These are phyloP conservation scores for Phanerochaete sordida DNA, from an alignment of 768 basidiomycete species.

Conservation along the genomic window DNA sequence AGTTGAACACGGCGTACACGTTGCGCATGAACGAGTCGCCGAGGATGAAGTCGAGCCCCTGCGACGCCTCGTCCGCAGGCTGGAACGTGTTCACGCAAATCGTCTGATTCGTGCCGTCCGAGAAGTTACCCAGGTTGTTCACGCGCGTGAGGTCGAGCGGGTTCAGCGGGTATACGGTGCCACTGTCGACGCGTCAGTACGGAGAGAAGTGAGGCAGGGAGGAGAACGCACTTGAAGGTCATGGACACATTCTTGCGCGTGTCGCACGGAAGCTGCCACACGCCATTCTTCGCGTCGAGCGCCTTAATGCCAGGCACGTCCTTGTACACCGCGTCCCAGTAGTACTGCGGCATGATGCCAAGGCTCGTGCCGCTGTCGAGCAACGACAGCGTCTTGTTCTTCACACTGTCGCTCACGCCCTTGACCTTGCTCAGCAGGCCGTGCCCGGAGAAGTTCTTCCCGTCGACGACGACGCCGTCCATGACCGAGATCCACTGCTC, in stretches of 20 bases:
- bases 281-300: background rate
- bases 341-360: constrained; percentile 8
- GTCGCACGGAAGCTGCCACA: constrained; percentile 13
- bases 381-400: constrained; percentile 5
- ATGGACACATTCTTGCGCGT: constrained; percentile 13
- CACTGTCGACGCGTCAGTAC: background rate
- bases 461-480: constrained; percentile 16
- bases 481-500: constrained; percentile 11
- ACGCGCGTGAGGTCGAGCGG: constrained; percentile 10
- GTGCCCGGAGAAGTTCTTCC: constrained; percentile 4
- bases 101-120: constrained; percentile 3
- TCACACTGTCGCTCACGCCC: background rate
- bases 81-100: constrained; percentile 3
- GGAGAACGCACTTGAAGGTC: constrained; percentile 14
- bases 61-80: background rate
- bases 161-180: constrained; percentile 9
- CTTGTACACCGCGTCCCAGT: constrained; percentile 14
- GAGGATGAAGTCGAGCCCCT: constrained; percentile 15
- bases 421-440: background rate
- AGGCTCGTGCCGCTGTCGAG: constrained; percentile 15
- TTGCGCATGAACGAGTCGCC: constrained; percentile 21
- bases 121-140: background rate
- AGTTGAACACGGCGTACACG: constrained; percentile 17
- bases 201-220: background rate
- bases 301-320: constrained; percentile 2